phyloP scores from a whole-genome alignment of 108 stramenopile genomes.

The Schizochytrium sp. region DNA sequence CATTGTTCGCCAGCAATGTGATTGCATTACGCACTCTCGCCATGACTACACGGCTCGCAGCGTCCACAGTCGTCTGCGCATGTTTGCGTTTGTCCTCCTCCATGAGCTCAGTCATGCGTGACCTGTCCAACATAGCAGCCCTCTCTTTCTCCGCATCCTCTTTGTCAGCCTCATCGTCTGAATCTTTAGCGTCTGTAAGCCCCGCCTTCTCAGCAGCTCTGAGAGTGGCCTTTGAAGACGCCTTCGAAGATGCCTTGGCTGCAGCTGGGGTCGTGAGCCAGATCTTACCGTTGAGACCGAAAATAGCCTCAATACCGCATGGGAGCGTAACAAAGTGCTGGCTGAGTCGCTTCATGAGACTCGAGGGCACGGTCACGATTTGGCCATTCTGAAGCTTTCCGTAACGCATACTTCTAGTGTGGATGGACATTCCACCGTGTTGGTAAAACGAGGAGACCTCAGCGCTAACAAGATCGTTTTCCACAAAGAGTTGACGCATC shows the following conservation, averaged over 20 bases:
- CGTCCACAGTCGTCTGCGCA: background rate
- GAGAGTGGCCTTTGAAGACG: background rate
- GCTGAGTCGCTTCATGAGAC: conserved; percentile 82
- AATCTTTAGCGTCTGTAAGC: background rate
- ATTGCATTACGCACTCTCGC: conserved; percentile 39
- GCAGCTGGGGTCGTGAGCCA: conserved; percentile 55
- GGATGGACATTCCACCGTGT: conserved; percentile 88
- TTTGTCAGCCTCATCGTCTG: conserved; percentile 28
- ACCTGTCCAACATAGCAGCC: background rate
- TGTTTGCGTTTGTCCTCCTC: conserved; percentile 32
- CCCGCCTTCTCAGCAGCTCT: background rate
- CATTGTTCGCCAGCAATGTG: background rate
- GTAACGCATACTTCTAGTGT: conserved; percentile 89
- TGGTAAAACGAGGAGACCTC: conserved; percentile 76
- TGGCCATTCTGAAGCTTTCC: conserved; percentile 94
- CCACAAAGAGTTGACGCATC: conserved; percentile 88
- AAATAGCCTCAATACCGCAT: conserved; percentile 58
- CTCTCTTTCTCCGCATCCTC: background rate
- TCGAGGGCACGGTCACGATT: conserved; percentile 82
- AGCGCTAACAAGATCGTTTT: conserved; percentile 91
- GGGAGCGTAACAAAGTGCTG: conserved; percentile 76
- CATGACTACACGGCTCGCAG: background rate
- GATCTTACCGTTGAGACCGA: conserved; percentile 60
- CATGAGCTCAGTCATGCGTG: conserved; percentile 53
- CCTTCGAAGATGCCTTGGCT: background rate